Evolutionary conservation across 2,329 filamentous ascomycete genomes (phyloP), one percentile per base, ranked within the genome.

Genomic region (Hypoxylon sp.): DNA sequence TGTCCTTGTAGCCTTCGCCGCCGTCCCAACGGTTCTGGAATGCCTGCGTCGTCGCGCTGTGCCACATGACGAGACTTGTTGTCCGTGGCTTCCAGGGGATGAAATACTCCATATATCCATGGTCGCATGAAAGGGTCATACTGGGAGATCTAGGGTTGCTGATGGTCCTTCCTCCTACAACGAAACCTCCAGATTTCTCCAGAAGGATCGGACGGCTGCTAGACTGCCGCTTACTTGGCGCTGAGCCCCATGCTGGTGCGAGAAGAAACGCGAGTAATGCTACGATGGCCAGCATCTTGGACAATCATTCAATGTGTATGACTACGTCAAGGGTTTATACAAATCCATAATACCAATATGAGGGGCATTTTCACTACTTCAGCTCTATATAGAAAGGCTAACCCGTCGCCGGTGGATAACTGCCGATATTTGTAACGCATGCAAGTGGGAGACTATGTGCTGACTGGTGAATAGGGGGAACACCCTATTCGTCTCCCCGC

Each of bases 61-160:
- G 77, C 77, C 77, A 79, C 74, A 78, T 75, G 15, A 78, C 72
- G 20, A 79, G 59, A 56, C 73, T 74, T 15, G 75, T 77, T 50
- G 69, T 68, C 24, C 76, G 73, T 6, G 72, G 73, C 8, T 53
- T 65, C 71, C 71, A 75, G 1, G 77, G 77, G 24, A 74, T 70
- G 62, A 79, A 79, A 61, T 78, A 78, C 67, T 78, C 77, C 67
- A 78, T 72, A 58, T 78, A 79, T 22, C 77, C 77, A 64, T 78
- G 76, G 47, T 79, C 77, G 67, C 76, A 79, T 1, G 75, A 75
- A 5, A 78, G 72, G 0, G 76, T 78, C 59, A 61, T 55, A 46
- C 71, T 74, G 1, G 73, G 70, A 51, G 70, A 72, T 4, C 39
- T 39, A 1, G 76, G 74, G 39, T 72, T 74, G 17, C 70, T 59